These are phyloP conservation scores for Cetradonia linearis DNA, from an alignment of 495 filamentous ascomycete species.

Conservation along the genomic window DNA sequence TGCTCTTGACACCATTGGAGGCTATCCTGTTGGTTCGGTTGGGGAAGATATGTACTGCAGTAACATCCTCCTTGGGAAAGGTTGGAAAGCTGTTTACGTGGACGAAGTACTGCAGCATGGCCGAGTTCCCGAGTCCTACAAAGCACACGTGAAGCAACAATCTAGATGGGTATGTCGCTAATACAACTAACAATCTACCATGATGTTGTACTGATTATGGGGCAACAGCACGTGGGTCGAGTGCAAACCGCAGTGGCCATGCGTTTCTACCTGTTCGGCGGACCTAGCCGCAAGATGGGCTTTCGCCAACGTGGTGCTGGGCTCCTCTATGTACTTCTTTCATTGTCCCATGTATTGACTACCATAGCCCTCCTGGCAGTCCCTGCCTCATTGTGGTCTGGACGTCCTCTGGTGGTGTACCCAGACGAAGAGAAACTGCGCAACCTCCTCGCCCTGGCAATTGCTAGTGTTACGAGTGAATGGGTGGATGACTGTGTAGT, in stretches of 20 bases:
- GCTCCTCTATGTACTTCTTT: constrained; percentile 12
- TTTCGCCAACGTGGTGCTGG: constrained; percentile 13
- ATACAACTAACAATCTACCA: background rate
- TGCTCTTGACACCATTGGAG: constrained; percentile 51
- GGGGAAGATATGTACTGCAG: constrained; percentile 10
- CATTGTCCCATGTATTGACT: constrained; percentile 7
- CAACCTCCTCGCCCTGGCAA: background rate
- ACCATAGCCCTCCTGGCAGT: constrained; percentile 9
- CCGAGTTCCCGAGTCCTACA: constrained; percentile 12
- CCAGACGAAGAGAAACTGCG: background rate
- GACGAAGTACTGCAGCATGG: constrained; percentile 10
- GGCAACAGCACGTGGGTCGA: constrained; percentile 42
- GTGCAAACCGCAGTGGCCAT: constrained; percentile 14
- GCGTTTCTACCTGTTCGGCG: constrained; percentile 12
- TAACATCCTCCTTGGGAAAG: constrained; percentile 3
- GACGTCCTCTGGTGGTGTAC: constrained; percentile 4
- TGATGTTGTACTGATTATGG: constrained; percentile 50
- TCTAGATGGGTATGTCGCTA: background rate
- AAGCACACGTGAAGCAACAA: constrained; percentile 21
- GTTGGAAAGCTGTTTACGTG: constrained; percentile 13
- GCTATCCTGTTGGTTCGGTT: constrained; percentile 24
- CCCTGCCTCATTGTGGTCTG: constrained; percentile 6
- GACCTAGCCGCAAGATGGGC: constrained; percentile 7
- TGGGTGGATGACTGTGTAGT: constrained; percentile 15
- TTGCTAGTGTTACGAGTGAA: constrained; percentile 4